These are phyloP conservation scores for Penicillium chermesinum DNA, from an alignment of 495 filamentous ascomycete species.

Conservation along the genomic window DNA sequence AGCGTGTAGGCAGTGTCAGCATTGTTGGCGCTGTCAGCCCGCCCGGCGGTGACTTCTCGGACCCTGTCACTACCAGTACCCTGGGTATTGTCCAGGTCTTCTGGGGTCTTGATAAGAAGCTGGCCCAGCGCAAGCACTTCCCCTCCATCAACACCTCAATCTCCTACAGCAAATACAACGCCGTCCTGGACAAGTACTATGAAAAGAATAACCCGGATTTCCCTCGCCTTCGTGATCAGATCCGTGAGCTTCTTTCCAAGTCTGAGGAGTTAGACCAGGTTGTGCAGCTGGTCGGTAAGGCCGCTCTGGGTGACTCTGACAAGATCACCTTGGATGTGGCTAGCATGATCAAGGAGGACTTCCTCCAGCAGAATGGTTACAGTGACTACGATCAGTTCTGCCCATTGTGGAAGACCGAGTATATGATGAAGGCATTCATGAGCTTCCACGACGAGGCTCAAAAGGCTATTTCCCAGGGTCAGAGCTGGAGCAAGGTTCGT, in stretches of 20 bases:
- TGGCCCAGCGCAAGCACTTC: conserved; percentile 98
- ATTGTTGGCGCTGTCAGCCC: conserved; percentile 98
- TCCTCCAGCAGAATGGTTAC: conserved; percentile 99
- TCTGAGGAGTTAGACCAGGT: conserved; percentile 98
- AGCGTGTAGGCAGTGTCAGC: conserved; percentile 84
- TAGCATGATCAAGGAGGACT: conserved; percentile 92
- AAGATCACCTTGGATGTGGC: conserved; percentile 98
- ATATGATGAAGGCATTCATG: conserved; percentile 99
- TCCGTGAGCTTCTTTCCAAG: conserved; percentile 86
- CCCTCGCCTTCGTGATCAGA: conserved; percentile 83
- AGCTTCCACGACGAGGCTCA: conserved; percentile 95
- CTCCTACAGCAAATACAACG: conserved; percentile 96
- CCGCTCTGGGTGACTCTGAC: conserved; percentile 89
- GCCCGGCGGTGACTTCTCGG: conserved; percentile 97
- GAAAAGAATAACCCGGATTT: conserved; percentile 90
- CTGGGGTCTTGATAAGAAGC: conserved; percentile 99
- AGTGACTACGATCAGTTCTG: conserved; percentile 99
- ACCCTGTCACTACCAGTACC: conserved; percentile 92
- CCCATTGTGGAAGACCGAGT: conserved; percentile 98
- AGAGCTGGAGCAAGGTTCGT: conserved; percentile 85
- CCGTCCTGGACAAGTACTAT: conserved; percentile 83
- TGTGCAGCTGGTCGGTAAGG: conserved; percentile 97
- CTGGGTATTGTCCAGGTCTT: conserved; percentile 98
- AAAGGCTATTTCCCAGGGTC: conserved; percentile 86
- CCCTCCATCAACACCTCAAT: conserved; percentile 94